phyloP scores from a whole-genome alignment of 164 flowering plant species.

The Aristolochia californica region DNA sequence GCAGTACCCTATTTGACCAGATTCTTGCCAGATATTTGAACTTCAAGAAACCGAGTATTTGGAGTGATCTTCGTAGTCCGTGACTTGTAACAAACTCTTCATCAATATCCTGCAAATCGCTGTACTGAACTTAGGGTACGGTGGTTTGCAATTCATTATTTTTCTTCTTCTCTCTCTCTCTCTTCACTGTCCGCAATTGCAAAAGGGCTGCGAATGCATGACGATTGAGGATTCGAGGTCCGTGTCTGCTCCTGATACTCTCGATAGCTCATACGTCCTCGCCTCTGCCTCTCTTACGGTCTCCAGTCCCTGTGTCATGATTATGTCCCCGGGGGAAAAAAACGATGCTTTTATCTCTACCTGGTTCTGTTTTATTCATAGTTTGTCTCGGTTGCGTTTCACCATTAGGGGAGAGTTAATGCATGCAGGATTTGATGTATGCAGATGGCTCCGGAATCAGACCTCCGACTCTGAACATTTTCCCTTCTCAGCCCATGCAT shows the following conservation, averaged over 20 bases:
- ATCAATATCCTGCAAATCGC: constrained; percentile 14
- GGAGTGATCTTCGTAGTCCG: constrained; percentile 6
- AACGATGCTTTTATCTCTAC: constrained; percentile 1
- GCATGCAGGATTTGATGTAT: constrained; percentile 9
- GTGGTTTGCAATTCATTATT: constrained; percentile 1
- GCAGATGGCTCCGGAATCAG: constrained; percentile 69
- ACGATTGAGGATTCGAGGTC: constrained; percentile 3
- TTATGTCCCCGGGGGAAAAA: constrained; percentile 4
- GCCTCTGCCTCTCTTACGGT: constrained; percentile 7
- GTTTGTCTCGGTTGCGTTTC: constrained; percentile 1
- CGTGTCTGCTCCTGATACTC: too few species aligned
- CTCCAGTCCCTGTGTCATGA: constrained; percentile 8
- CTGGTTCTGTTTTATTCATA: background rate
- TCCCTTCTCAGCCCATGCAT: constrained; percentile 99
- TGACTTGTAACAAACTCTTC: constrained; percentile 24
- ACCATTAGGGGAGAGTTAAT: constrained; percentile 1
- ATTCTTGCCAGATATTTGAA: constrained; percentile 8
- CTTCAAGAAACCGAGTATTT: too few species aligned
- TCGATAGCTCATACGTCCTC: constrained; percentile 1
- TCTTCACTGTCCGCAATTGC: constrained; percentile 14
- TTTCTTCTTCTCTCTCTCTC: constrained; percentile 2
- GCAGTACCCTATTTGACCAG: constrained; percentile 53
- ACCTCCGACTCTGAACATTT: constrained; percentile 92
- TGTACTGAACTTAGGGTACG: constrained; percentile 30
- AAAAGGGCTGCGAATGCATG: constrained; percentile 30